Evolutionary conservation across 2,329 filamentous ascomycete species (phyloP), one percentile per base, ranked within the genome.

Genomic region (Exserohilum turcica): DNA sequence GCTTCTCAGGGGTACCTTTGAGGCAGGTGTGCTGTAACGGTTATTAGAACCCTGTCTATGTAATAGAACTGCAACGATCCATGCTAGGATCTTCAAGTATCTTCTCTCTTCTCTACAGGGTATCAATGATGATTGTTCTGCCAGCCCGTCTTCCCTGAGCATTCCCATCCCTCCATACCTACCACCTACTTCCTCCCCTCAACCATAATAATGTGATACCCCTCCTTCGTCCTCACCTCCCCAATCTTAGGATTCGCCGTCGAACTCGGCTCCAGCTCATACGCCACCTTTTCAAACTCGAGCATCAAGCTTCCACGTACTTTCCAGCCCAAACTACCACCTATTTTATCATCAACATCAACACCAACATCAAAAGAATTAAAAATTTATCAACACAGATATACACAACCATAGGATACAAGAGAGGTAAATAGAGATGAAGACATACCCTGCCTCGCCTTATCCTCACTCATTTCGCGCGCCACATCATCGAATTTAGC

Each of bases 141-240:
- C 21, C 21, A 24, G 21, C 21, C 21, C 21, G 21, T 7, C 21
- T 24, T n/a, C n/a, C n/a, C n/a, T n/a, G n/a, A n/a, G n/a, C n/a
- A n/a, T n/a, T n/a, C n/a, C n/a, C n/a, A n/a, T n/a, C n/a, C n/a
- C 21, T 24, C 7, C 21, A 24, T 24, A 28, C 19, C 27, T 12
- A 33, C 15, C 18, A 8, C 40, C 45, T 39, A 69, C 70, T 85
- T 86, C 68, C 85, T 77, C 43, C 84, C 85, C 66, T 87, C 85
- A 3, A 92, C 89, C 86, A 92, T 91, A 60, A 92, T 84, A 59
- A 92, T 85, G 72, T 92, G 89, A 77, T 92, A 92, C 0, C 89
- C 90, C 75, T 89, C 87, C 1, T 78, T 80, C 1, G 89, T 92
- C 79, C 90, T 91, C 18, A 81, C 86, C 76, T 91, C 87, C 1